Percentiles rank a stretch among this genome's conserved stretches.
phyloP scores from a whole-genome alignment of 768 basidiomycete genomes.

The Trametes sanguinea region DNA sequence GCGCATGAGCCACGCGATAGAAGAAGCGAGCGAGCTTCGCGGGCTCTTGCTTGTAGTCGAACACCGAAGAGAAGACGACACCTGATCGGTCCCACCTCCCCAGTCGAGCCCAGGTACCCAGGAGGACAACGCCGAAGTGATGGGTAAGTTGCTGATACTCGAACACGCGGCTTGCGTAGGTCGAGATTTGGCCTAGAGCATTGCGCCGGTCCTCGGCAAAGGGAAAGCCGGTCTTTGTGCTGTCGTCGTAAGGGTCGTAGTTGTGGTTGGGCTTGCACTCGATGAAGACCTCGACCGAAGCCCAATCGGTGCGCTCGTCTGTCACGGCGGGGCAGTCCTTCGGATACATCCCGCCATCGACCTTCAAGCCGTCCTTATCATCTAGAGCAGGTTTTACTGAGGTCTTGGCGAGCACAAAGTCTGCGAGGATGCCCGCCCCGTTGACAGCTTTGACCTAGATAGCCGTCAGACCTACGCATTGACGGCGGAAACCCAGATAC shows the following conservation, averaged over 20 bases:
- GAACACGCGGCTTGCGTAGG: too few species aligned
- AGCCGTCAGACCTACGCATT: background rate
- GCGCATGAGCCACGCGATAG: too few species aligned
- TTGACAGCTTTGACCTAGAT: background rate
- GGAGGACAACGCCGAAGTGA: too few species aligned
- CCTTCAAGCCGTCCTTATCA: too few species aligned
- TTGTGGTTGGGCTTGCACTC: background rate
- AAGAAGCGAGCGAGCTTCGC: too few species aligned
- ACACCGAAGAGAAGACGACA: too few species aligned
- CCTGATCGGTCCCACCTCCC: too few species aligned
- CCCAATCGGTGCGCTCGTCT: background rate
- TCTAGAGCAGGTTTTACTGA: too few species aligned
- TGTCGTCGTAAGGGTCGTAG: background rate
- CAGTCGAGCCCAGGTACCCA: too few species aligned
- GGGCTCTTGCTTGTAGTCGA: too few species aligned
- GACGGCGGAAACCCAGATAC: background rate
- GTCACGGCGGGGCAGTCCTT: background rate
- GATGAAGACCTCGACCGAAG: background rate
- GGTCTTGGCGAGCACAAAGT: background rate
- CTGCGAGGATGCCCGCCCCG: background rate
- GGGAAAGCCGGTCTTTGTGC: background rate
- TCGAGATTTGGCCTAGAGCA: background rate
- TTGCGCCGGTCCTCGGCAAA: background rate
- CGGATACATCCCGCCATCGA: background rate
- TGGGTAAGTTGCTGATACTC: too few species aligned